Base-by-base conservation (phyloP, 140 eudicot genomes). In the Ambrosia hybrid region DNA sequence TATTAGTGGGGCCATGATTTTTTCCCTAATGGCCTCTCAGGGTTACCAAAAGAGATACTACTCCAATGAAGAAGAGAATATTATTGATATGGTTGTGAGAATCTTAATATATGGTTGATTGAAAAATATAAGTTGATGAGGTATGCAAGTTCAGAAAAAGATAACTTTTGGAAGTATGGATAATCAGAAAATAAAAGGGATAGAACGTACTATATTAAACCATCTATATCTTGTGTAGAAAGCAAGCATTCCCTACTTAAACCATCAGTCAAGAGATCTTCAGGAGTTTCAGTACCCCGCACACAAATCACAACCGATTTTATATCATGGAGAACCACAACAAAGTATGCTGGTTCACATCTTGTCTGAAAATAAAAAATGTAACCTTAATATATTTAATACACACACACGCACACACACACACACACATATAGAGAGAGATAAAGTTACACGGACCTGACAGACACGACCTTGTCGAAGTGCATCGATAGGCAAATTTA, bases 211-310 rank as follows among this genome's bases (percentile, higher is more conserved):
- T 75, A 80, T 45, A 82, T 73, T 58, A 89, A 70, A 39, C 96
- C 90, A 75, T 82, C 85, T 3, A 89, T 65, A 61, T 89, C 92
- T 75, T 86, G 82, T 33, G 78, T 9, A 45, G 82, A 74, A 63
- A 89, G 85, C 71, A 56, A 30, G 79, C 90, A 82, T 82, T 84
- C 92, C 78, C 86, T 84, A 53, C 92, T 78, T 80, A 89, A 75
- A 16, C 92, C 96, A 80, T 89, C 92, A 6, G 92, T 89, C 80
- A 89, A 67, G 14, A 89, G 83, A 79, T 89, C 96, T 78, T 89
- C 96, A 16, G 96, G 96, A 30, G 88, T 89, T 85, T 89, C 96
- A 76, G 96, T 89, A 48, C 96, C 96, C 9, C 96, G 71, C 60
- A 89, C 88, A 72, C 88, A 78, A 77, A 89, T 78, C 51, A 89